phyloP scores from a whole-genome alignment of 2,329 filamentous ascomycete species.

The Hirsutella minnesotensis region DNA sequence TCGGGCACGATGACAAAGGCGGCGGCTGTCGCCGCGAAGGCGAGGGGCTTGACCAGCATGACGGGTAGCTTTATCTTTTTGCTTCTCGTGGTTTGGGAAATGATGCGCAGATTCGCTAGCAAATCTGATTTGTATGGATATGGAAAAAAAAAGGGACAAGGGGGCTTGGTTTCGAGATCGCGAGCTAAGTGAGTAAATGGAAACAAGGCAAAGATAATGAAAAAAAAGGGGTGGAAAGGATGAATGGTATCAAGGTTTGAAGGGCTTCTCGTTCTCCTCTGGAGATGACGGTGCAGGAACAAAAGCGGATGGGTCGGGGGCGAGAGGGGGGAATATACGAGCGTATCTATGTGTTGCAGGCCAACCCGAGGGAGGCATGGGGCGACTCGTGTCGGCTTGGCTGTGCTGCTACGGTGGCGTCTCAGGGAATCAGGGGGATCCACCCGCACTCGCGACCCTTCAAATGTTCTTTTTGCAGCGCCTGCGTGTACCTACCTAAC shows the following conservation, averaged over 20 bases:
- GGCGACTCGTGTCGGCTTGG: neutral
- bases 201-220: neutral
- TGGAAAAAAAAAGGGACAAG: no score
- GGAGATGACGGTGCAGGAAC: neutral
- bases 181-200: no score
- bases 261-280: neutral
- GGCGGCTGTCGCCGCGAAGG: slow-evolving; percentile 20
- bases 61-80: slow-evolving; percentile 1
- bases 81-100: no score
- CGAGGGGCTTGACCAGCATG: slow-evolving; percentile 22
- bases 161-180: no score
- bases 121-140: no score
- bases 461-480: neutral
- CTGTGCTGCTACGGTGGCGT: neutral
- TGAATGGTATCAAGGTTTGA: neutral
- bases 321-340: no score
- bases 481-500: neutral
- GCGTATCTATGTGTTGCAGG: no score
- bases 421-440: neutral
- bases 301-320: neutral
- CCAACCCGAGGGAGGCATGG: neutral
- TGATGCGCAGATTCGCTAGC: no score
- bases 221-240: neutral
- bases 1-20: slow-evolving; percentile 45
- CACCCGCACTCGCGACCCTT: neutral